These are phyloP conservation scores for Entomortierella chlamydospora DNA, from an alignment of 192 early-diverging fungal species.

Conservation along the genomic window DNA sequence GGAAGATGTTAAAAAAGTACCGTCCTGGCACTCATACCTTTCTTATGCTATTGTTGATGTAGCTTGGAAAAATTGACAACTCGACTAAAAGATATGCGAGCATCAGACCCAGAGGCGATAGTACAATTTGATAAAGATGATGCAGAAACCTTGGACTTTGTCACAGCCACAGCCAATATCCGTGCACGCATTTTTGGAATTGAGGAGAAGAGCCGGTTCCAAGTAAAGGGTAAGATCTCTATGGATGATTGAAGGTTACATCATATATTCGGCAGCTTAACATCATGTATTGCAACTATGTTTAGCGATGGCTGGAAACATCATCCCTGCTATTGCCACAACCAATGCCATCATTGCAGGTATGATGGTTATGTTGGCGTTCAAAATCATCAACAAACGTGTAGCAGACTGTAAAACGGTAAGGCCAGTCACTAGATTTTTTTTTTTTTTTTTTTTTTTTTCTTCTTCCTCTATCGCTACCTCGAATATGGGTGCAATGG, in stretches of 20 bases:
- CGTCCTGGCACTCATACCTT: neutral
- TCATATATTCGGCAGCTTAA: too few species aligned
- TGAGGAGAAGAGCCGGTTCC: conserved; percentile 81
- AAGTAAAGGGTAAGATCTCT: conserved; percentile 79
- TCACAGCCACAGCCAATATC: conserved; percentile 91
- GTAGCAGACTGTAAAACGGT: conserved; percentile 67
- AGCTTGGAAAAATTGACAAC: conserved; percentile 67
- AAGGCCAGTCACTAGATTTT: neutral
- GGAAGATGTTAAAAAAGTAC: neutral
- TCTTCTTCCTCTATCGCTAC: too few species aligned
- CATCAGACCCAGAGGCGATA: conserved; percentile 60
- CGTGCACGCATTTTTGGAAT: conserved; percentile 88
- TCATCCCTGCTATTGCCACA: conserved; percentile 98
- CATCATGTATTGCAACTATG: too few species aligned
- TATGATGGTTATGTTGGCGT: conserved; percentile 90
- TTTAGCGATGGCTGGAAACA: conserved; percentile 97
- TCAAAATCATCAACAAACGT: conserved; percentile 73
- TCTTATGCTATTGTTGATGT: neutral
- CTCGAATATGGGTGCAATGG: neutral
- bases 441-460: neutral
- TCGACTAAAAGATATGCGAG: conserved; percentile 57
- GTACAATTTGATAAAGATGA: conserved; percentile 98
- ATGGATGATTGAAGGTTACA: neutral
- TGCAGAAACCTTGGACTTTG: conserved; percentile 89
- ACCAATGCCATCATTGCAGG: conserved; percentile 98